Conservation (phyloP, 1,284 basidiomycete genomes). For the Fomitopsis betulina region DNA sequence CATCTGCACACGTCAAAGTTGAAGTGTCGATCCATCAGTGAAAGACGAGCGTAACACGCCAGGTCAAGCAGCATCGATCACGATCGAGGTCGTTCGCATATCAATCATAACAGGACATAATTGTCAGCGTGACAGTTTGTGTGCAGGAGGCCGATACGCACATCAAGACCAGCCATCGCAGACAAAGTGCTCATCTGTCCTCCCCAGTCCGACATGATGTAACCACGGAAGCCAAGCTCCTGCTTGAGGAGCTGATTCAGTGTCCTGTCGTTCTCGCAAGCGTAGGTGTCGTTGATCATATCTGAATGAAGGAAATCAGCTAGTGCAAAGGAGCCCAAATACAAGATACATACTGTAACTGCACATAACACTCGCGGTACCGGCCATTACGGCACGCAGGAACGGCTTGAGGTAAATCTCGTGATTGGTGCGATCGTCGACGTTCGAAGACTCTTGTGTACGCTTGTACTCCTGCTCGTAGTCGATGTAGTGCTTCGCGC, state of each 20-base stretch:
- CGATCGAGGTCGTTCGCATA: not conserved
- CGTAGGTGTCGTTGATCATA: constrained; percentile 71
- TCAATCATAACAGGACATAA: not conserved
- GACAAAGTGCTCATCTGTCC: constrained; percentile 53
- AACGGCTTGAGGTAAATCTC: constrained; percentile 74
- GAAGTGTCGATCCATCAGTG: not conserved
- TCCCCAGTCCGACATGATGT: constrained; percentile 68
- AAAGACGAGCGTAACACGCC: not conserved
- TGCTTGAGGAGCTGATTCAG: constrained; percentile 78
- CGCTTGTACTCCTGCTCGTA: constrained; percentile 70
- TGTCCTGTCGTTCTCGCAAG: constrained; percentile 74
- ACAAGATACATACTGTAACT: constrained; percentile 44
- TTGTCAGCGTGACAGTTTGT: not conserved
- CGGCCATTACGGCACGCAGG: constrained; percentile 71
- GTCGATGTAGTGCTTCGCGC: constrained; percentile 75
- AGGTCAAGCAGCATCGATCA: not conserved
- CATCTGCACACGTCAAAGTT: constrained; percentile 35
- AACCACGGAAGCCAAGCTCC: constrained; percentile 80
- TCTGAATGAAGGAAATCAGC: constrained; percentile 29
- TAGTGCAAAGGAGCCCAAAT: not conserved
- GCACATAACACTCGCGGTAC: constrained; percentile 78
- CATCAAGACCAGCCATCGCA: constrained; percentile 66
- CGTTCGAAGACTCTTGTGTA: constrained; percentile 51
- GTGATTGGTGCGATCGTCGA: constrained; percentile 76
- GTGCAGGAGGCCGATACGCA: constrained; percentile 26